Base-by-base conservation (phyloP, 1,139 yeast genomes). In the Geotrichum histeridarum region DNA sequence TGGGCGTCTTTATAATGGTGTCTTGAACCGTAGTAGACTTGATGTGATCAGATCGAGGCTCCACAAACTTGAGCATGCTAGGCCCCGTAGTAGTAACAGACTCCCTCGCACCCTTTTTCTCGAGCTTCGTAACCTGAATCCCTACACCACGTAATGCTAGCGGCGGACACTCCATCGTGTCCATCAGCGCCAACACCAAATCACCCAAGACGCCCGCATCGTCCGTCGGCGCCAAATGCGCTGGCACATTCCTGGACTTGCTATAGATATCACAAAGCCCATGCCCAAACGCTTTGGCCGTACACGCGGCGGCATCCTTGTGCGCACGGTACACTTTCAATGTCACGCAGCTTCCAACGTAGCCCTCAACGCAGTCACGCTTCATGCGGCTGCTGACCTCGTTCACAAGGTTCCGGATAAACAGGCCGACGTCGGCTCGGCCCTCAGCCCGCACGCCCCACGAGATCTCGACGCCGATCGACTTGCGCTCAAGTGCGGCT, bases 381-480 rank as follows among this genome's bases (percentile, higher is more conserved):
- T 42, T 37, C 51, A 89, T 67, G 54, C 95, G 73, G 0, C 70
- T 60, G 54, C 77, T 71, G 53, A 93, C 66, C 63, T 90, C 96
- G 36, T 71, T 70, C 0, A 85, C 74, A 50, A 91, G 70, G 38
- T 80, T 71, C 48, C 75, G 71, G 17, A 88, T 66, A 64, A 93
- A 93, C 3, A 58, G 64, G 57, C 84, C 91, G 30, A 85, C 79
- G 62, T 91, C 88, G 1, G 69, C 68, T 27, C 78, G 74, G 0
- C 72, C 73, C 32, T 81, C 79, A 59, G 91, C 86, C 51, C 98
- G 68, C 0, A 93, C 86, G 0, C 96, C 98, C 84, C 89, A 93
- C 59, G 90, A 88, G 36, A 93, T 86, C 67, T 93, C 98, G 9
- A 89, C 88, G 0, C 96, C 89, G 0, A 93, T 78, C 0, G 95